These are phyloP conservation scores for Leccinellum albellum DNA, from an alignment of 768 basidiomycete species.

Conservation along the genomic window DNA sequence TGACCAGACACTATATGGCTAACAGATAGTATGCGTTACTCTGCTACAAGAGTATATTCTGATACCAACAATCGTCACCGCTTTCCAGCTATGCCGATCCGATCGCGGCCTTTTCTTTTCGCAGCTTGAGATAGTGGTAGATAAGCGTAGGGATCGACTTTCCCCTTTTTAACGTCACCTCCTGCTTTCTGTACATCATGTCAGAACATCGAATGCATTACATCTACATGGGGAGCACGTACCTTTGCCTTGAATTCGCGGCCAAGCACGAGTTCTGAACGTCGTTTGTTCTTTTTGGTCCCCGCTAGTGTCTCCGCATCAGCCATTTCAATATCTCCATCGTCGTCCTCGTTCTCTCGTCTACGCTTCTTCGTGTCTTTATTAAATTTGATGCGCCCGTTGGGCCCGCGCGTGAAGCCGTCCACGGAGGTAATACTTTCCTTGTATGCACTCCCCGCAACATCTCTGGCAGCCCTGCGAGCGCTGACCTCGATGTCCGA, in stretches of 20 bases:
- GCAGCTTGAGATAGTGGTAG: conserved; percentile 79
- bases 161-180: conserved; percentile 86
- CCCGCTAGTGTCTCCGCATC: conserved; percentile 51
- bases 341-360: conserved; percentile 59
- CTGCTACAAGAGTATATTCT: background rate
- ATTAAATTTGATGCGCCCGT: conserved; percentile 90
- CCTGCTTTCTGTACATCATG: conserved; percentile 72
- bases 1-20: conserved; percentile 71
- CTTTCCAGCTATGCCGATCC: conserved; percentile 63
- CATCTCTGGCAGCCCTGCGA: conserved; percentile 45
- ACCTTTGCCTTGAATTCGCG: conserved; percentile 97
- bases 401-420: conserved; percentile 81
- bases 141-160: conserved; percentile 91
- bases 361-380: conserved; percentile 95
- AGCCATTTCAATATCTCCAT: conserved; percentile 71
- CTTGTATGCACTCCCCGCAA: conserved; percentile 74
- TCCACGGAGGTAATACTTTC: conserved; percentile 83
- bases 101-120: conserved; percentile 49
- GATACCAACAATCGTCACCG: conserved; percentile 34
- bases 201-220: conserved; percentile 2
- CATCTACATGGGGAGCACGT: conserved; percentile 23
- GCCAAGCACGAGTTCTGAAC: conserved; percentile 61
- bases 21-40: conserved; percentile 12
- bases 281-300: conserved; percentile 47
- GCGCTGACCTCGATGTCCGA: conserved; percentile 41